These are phyloP conservation scores for Teratosphaeria nubilosa DNA, from an alignment of 2,329 filamentous ascomycete genomes.

Conservation along the genomic window DNA sequence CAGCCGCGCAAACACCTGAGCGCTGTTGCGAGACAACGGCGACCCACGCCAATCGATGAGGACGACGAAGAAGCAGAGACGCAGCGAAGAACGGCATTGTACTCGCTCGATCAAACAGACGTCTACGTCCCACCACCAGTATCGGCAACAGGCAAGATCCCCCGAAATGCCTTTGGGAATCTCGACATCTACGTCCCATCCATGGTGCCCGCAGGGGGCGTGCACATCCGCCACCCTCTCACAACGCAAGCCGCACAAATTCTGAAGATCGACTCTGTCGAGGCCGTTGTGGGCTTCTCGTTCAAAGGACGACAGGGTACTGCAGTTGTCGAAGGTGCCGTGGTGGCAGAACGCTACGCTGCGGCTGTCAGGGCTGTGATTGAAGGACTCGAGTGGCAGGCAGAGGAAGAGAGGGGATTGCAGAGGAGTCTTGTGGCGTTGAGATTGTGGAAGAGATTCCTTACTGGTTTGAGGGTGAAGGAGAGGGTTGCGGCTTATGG, in stretches of 20 bases:
- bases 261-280: constrained; percentile 73
- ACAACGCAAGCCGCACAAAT: constrained; percentile 63
- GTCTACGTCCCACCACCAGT: constrained; percentile 69
- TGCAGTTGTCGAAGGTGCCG: constrained; percentile 66
- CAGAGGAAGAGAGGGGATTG: neutral
- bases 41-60: constrained; percentile 12
- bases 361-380: constrained; percentile 65
- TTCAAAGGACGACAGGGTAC: constrained; percentile 77
- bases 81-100: constrained; percentile 46
- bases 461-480: constrained; percentile 56
- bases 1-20: constrained; percentile 65
- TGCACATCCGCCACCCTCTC: constrained; percentile 46
- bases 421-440: constrained; percentile 39
- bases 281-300: constrained; percentile 80
- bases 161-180: constrained; percentile 52
- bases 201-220: constrained; percentile 53
- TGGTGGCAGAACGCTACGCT: constrained; percentile 61
- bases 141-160: constrained; percentile 54
- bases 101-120: constrained; percentile 53
- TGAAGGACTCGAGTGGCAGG: constrained; percentile 44
- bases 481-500: constrained; percentile 57
- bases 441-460: constrained; percentile 49
- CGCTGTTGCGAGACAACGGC: constrained; percentile 15
- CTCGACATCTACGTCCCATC: constrained; percentile 53
- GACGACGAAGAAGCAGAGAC: constrained; percentile 29